Percentiles rank a stretch among this genome's conserved stretches.
phyloP scores from a whole-genome alignment of 2,329 filamentous ascomycete genomes.

The Rutstroemia sp. region DNA sequence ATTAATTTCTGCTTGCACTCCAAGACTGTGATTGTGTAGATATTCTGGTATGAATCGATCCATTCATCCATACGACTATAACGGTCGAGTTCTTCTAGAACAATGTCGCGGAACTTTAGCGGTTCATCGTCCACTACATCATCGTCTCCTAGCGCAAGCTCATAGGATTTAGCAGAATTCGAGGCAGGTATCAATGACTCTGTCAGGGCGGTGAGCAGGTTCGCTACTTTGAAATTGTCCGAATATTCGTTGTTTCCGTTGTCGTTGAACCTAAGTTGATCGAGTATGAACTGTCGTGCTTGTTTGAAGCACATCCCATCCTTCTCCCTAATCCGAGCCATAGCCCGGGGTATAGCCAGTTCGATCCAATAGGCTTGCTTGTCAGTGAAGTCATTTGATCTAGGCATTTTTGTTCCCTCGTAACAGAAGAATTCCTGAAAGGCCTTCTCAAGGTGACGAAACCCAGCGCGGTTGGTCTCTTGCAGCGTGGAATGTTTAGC shows the following conservation, averaged over 20 bases:
- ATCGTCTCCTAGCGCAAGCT: conserved; percentile 33
- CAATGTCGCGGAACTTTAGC: conserved; percentile 33
- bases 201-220: conserved; percentile 59
- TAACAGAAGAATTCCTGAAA: conserved; percentile 88
- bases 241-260: conserved; percentile 86
- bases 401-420: conserved; percentile 67
- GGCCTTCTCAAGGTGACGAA: conserved; percentile 75
- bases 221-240: conserved; percentile 82
- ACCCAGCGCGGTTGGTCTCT: conserved; percentile 66
- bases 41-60: conserved; percentile 60
- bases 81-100: conserved; percentile 58
- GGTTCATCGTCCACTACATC: conserved; percentile 38
- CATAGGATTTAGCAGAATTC: conserved; percentile 23
- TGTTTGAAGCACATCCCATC: conserved; percentile 70
- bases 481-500: conserved; percentile 63
- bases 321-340: conserved; percentile 68
- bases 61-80: conserved; percentile 63
- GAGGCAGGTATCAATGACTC: conserved; percentile 48
- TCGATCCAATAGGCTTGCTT: conserved; percentile 80
- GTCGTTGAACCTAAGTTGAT: conserved; percentile 88
- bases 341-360: conserved; percentile 71
- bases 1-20: conserved; percentile 55
- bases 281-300: conserved; percentile 77
- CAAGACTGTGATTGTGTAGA: conserved; percentile 55
- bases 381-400: conserved; percentile 86